These are phyloP conservation scores for Teunomyces gatunensis DNA, from an alignment of 805 yeast genomes.

Conservation along the genomic window DNA sequence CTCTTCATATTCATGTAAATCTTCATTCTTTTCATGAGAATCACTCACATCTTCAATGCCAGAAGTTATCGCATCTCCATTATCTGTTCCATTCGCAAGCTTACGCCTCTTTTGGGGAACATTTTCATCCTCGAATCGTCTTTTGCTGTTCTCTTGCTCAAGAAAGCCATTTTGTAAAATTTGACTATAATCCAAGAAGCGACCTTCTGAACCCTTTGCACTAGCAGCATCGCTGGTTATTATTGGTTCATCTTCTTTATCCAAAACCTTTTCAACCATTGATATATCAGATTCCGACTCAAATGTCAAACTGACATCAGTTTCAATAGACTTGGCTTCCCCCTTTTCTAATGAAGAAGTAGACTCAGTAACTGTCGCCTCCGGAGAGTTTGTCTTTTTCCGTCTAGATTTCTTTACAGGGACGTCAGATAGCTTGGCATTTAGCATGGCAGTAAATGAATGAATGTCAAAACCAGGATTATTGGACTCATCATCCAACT, in stretches of 20 bases:
- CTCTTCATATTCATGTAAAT: background rate
- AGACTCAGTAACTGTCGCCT: background rate
- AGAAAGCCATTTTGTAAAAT: slow-evolving; percentile 7
- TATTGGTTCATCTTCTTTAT: slow-evolving; percentile 7
- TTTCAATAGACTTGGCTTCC: background rate
- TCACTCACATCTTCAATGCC: background rate
- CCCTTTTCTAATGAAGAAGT: background rate
- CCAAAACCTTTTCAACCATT: slow-evolving; percentile 1
- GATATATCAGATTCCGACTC: background rate
- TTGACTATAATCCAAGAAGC: slow-evolving; percentile 5
- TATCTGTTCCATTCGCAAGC: too few species aligned
- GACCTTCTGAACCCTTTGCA: background rate
- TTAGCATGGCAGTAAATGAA: slow-evolving; percentile 25
- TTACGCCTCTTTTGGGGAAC: background rate
- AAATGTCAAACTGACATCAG: background rate
- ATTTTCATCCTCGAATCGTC: background rate
- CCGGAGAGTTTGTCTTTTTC: background rate
- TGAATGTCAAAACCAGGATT: slow-evolving; percentile 20
- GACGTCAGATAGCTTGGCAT: slow-evolving; percentile 16
- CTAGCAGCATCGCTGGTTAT: background rate
- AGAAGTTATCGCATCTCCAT: background rate
- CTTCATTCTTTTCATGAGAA: background rate
- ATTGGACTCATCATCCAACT: background rate
- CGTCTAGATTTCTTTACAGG: background rate
- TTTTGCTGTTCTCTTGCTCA: background rate